Conservation (phyloP, 1,139 yeast genomes). For the Meyerozyma elateridarum region DNA sequence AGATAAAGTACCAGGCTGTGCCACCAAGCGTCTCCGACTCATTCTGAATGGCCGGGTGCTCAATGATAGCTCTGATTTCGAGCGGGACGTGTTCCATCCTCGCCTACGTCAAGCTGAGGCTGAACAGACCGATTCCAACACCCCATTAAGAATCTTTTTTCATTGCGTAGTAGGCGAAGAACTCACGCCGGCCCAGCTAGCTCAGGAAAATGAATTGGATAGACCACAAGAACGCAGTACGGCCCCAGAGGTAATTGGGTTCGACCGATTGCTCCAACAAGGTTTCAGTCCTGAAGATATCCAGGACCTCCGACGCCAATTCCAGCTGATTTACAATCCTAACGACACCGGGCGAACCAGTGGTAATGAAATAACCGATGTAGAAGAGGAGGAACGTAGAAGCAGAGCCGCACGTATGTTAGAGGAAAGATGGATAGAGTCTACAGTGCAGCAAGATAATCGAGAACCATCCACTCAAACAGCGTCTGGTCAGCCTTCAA, state of each 20-base stretch:
- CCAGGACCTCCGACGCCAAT: constrained; percentile 66
- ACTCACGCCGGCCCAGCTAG: constrained; percentile 53
- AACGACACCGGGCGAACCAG: constrained; percentile 7
- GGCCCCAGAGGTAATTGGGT: constrained; percentile 73
- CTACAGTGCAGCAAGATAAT: constrained; percentile 46
- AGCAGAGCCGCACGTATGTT: constrained; percentile 49
- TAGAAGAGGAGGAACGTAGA: constrained; percentile 38
- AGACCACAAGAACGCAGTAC: constrained; percentile 47
- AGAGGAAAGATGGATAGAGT: constrained; percentile 90
- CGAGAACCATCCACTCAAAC: constrained; percentile 6
- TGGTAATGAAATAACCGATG: constrained; percentile 29
- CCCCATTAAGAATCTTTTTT: constrained; percentile 40
- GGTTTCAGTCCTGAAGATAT: constrained; percentile 82
- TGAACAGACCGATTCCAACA: background rate
- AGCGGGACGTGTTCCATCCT: constrained; percentile 42
- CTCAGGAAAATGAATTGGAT: constrained; percentile 60
- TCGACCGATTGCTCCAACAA: constrained; percentile 75
- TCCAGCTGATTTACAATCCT: constrained; percentile 58
- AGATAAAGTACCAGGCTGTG: constrained; percentile 19
- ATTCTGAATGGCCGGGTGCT: constrained; percentile 73
- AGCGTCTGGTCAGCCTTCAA: constrained; percentile 1
- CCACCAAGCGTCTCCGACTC: constrained; percentile 55
- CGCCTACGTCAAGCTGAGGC: constrained; percentile 12
- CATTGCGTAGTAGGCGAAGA: constrained; percentile 82
- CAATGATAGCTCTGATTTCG: constrained; percentile 54